Percentiles rank a stretch among this genome's conserved stretches.
Evolutionary conservation across 2,329 filamentous ascomycete species (phyloP).

Genomic region (Emergomyces africanus): DNA sequence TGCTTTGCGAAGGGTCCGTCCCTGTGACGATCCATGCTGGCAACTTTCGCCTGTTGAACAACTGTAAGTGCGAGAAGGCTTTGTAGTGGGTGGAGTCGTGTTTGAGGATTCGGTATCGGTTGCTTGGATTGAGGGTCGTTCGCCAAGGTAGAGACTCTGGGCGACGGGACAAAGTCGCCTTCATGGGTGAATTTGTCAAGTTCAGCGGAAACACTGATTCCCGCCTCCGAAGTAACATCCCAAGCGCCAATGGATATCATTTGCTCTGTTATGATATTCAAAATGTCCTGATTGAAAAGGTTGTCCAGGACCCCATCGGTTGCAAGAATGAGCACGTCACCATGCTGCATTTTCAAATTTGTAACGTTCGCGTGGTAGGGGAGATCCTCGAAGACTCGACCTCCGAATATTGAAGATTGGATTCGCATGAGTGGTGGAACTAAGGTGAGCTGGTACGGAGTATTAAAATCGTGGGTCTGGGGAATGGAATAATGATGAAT

Average conservation of each 20-base stretch:
- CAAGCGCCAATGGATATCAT: slow-evolving; percentile 69
- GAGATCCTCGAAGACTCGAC: slow-evolving; percentile 65
- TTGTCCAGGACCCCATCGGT: slow-evolving; percentile 97
- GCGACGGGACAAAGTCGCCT: slow-evolving; percentile 25
- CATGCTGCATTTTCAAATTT: slow-evolving; percentile 65
- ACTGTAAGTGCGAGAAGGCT: slow-evolving; percentile 67
- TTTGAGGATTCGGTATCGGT: slow-evolving; percentile 11
- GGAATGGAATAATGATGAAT: slow-evolving; percentile 72
- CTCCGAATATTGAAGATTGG: slow-evolving; percentile 73
- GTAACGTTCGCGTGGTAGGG: slow-evolving; percentile 74
- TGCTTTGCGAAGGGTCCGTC: slow-evolving; percentile 94
- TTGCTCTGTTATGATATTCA: slow-evolving; percentile 61
- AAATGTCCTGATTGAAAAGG: slow-evolving; percentile 76
- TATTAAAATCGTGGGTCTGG: slow-evolving; percentile 96
- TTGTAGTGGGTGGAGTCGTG: slow-evolving; percentile 49
- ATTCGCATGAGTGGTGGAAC: slow-evolving; percentile 68
- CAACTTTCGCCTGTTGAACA: slow-evolving; percentile 67
- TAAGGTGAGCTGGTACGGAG: slow-evolving; percentile 84
- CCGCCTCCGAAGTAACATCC: slow-evolving; percentile 47
- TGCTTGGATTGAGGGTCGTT: slow-evolving; percentile 1
- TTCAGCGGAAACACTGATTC: slow-evolving; percentile 50
- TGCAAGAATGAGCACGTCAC: slow-evolving; percentile 85
- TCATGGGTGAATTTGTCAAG: slow-evolving; percentile 42
- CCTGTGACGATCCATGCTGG: slow-evolving; percentile 65
- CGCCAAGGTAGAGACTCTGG: slow-evolving; percentile 10